A percentile compares a stretch with the other conserved stretches of the same genome.
Evolutionary conservation across 1,284 basidiomycete species (phyloP).

Genomic region (Fomitopsis betulina): DNA sequence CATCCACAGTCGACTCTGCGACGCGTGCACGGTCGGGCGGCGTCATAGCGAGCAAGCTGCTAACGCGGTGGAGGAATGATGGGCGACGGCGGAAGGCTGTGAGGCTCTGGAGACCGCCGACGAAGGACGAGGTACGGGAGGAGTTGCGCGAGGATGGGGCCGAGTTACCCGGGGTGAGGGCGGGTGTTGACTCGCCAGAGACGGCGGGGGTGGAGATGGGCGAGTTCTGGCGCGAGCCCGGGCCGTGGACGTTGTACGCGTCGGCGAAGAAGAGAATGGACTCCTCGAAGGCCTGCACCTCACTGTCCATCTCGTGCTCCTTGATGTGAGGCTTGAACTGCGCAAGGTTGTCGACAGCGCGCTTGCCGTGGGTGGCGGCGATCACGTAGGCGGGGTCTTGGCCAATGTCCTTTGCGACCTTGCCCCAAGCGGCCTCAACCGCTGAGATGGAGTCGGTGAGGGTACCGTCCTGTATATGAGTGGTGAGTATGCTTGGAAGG

Average conservation of each 20-base stretch:
- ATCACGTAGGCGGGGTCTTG: constrained; percentile 63
- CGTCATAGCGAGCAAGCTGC: constrained; percentile 42
- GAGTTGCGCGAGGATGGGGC: constrained; percentile 36
- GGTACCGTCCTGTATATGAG: constrained; percentile 52
- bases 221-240: constrained; percentile 30
- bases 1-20: constrained; percentile 36
- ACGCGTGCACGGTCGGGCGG: constrained; percentile 30
- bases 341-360: constrained; percentile 48
- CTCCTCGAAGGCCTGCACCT: constrained; percentile 66
- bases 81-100: constrained; percentile 35
- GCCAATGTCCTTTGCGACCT: constrained; percentile 66
- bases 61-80: constrained; percentile 46
- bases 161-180: constrained; percentile 35
- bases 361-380: constrained; percentile 73
- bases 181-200: constrained; percentile 14
- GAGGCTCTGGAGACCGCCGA: constrained; percentile 25
- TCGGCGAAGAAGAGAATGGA: constrained; percentile 73
- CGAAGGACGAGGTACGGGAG: constrained; percentile 36
- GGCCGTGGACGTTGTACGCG: constrained; percentile 47
- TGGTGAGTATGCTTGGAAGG: neutral
- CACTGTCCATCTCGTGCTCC: constrained; percentile 60
- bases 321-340: constrained; percentile 38
- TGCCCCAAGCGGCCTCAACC: constrained; percentile 77
- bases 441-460: constrained; percentile 74
- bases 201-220: constrained; percentile 18